Percentiles rank a stretch among this genome's conserved stretches.
Conservation (phyloP, 2,329 filamentous ascomycete species). For the Clonostachys chloroleuca region DNA sequence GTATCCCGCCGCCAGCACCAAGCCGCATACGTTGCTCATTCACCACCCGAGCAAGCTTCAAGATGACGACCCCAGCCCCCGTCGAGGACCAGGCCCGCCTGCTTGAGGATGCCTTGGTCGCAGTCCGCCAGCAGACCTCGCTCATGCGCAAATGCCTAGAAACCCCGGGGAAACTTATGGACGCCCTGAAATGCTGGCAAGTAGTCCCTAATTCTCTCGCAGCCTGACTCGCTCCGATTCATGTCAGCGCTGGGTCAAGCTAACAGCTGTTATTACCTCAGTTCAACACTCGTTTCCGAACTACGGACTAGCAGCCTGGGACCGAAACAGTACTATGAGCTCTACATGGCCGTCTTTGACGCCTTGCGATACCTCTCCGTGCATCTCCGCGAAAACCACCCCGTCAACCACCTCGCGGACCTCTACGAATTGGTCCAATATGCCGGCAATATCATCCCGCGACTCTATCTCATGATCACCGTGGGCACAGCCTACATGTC, state of each 20-base stretch:
- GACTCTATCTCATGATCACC: conserved; percentile 98
- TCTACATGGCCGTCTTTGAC: conserved; percentile 99
- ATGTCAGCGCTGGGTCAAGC: not conserved
- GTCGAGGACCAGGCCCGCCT: conserved; percentile 83
- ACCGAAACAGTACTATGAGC: conserved; percentile 99
- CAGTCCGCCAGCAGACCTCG: conserved; percentile 93
- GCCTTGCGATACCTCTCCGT: conserved; percentile 93
- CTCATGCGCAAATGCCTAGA: conserved; percentile 98
- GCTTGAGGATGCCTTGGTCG: conserved; percentile 93
- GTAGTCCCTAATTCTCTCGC: conserved; percentile 22
- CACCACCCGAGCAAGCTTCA: conserved; percentile 1
- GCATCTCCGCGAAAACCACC: conserved; percentile 95
- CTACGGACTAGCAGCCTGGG: conserved; percentile 93
- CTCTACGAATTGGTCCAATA: conserved; percentile 97
- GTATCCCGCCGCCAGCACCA: too few relatives aligned
- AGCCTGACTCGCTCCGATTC: conserved; percentile 1
- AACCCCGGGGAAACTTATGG: conserved; percentile 97
- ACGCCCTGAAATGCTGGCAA: conserved; percentile 98
- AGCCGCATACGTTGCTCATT: too few relatives aligned
- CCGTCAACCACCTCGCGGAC: conserved; percentile 95
- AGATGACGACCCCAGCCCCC: conserved; percentile 51
- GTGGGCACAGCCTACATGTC: conserved; percentile 99
- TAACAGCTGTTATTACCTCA: conserved; percentile 27
- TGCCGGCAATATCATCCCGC: conserved; percentile 94
- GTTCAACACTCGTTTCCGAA: conserved; percentile 97